Evolutionary conservation across 495 filamentous ascomycete species (phyloP), one percentile per base, ranked within the genome.

Genomic region (Xylaria telfairii): DNA sequence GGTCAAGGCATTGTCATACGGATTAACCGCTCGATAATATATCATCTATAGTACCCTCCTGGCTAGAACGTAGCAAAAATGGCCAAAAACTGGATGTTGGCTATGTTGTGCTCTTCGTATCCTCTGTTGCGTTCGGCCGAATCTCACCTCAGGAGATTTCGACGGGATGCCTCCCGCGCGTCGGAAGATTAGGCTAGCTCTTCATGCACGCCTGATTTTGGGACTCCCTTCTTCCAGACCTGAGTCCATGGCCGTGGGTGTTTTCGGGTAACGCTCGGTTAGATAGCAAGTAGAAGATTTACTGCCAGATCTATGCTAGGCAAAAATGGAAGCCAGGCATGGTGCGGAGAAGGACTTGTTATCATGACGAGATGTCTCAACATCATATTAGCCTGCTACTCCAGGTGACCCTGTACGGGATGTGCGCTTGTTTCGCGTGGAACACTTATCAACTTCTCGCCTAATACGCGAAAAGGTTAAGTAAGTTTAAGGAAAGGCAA

Each of bases 21-120:
- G 39, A 46, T 44, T 30, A 42, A 4, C 57, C 57, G 32, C 26
- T 44, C 61, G 59, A 60, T 39, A 65, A 70, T 75, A 75, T 75
- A 67, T 67, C 49, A 53, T 32, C 19, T 51, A 68, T 67, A 65
- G 57, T 53, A 32, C 68, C 47, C 51, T 42, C 30, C 24, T 72
- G 73, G 57, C 75, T 70, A 77, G 75, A 75, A 71, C 73, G n/a
- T 42, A 49, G 42, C 13, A 49, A n/a, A n/a, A 34, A 10, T 26
- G 28, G 24, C 0, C 0, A 57, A 57, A 62, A 30, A 42, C 37
- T 12, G 46, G 59, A 65, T 65, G 49, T 73, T 59, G 44, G 17
- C 65, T 72, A 49, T 51, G 62, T 28, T 65, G 53, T 68, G 63
- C 53, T 64, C 34, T 46, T 71, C 64, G 42, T 69, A 65, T 66